Base-by-base conservation (phyloP, 768 basidiomycete species). In the Termitomyces sp. region DNA sequence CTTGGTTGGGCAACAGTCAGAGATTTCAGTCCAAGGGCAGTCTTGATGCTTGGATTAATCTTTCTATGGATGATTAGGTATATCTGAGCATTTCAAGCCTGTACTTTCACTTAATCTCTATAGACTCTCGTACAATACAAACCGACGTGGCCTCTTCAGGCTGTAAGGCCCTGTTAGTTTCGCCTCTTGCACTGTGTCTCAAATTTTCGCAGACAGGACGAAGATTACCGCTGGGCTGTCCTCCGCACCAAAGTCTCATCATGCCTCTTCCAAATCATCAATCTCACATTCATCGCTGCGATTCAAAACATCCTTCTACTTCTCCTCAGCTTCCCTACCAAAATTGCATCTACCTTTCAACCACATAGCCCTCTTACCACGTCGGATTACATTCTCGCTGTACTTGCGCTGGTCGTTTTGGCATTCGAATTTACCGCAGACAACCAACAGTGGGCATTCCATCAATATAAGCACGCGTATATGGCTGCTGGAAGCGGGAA, bases 151-250 rank as follows among this genome's bases (percentile, higher is more conserved):
- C 3, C 75, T 96, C 6, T 93, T 92, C 65, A 78, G 70, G 48
- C 68, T 86, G 89, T 91, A 63, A 55, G 85, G 70, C 3, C 25
- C 19, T 32, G 8, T 47, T 41, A 34, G 19, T 17, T 19, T 21
- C 32, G 2, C 16, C 17, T 21, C 46, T 41, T 9, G 21, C 41
- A 30, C 40, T 30, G 14, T 19, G 16, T 32, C 30, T 46, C 11
- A 56, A 54, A 25, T 58, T 43, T 27, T 57, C 37, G 27, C 56
- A 91, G 89, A 7, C 77, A 80, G 27, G 91, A 90, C 25, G 94
- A 96, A 69, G 94, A 97, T 69, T 98, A 98, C 65, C 88, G 96
- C 27, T 98, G 95, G 91, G 82, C 76, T 2, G 73, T 93, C 37
- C 76, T 97, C 14, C 83, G 94, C 41, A 68, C 73, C 40, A 76